A percentile compares a stretch with the other conserved stretches of the same genome.
These are phyloP conservation scores for Oryza glumipatula DNA, from an alignment of 176 grass and related monocot genomes.

Conservation along the genomic window DNA sequence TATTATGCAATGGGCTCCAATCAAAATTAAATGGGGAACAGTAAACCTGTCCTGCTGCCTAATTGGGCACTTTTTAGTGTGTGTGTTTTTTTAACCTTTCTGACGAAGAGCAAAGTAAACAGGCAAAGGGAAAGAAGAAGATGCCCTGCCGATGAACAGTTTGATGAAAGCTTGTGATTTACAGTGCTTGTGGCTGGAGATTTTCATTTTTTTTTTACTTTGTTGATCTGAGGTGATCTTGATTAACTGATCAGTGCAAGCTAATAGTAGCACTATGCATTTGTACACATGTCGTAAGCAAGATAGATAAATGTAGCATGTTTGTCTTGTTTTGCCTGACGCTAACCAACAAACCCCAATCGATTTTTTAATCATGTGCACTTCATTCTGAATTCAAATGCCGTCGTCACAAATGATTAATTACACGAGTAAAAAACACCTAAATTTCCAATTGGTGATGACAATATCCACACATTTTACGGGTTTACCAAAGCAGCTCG, in stretches of 20 bases:
- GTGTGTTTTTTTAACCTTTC: background rate
- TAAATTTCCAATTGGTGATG: background rate
- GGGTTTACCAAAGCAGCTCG: background rate
- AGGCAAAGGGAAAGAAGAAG: conserved; percentile 12
- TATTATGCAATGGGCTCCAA: conserved; percentile 6
- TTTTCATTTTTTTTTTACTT: too few relatives aligned
- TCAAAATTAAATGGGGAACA: background rate
- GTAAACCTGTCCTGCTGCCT: background rate
- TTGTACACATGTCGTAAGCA: background rate
- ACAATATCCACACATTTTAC: background rate
- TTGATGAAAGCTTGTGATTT: background rate
- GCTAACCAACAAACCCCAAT: background rate
- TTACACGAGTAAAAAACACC: background rate
- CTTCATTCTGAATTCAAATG: background rate
- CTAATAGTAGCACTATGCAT: too few relatives aligned
- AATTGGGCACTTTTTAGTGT: background rate
- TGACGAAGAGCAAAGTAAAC: background rate
- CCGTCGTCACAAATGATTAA: background rate
- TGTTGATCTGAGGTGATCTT: too few relatives aligned
- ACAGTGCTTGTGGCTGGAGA: background rate
- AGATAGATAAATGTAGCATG: background rate
- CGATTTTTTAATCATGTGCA: background rate
- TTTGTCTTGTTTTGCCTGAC: background rate
- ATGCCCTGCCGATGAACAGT: conserved; percentile 18
- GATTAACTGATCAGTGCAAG: too few relatives aligned